Evolutionary conservation across 1,284 basidiomycete genomes (phyloP).

Genomic region (Xerocomus cyaneibrunnescens): DNA sequence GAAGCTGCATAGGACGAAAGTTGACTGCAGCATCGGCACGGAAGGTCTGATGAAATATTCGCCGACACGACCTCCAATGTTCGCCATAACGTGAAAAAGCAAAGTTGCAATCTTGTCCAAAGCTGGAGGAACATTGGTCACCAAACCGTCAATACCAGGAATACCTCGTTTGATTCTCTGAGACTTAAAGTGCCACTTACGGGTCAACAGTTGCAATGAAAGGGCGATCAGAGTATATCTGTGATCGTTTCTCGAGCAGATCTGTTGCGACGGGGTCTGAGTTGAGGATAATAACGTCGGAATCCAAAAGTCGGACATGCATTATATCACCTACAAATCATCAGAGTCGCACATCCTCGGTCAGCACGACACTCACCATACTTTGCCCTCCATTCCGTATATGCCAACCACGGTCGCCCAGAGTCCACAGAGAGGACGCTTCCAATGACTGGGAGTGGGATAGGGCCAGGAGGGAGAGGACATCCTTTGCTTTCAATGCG

Average conservation of each 20-base stretch:
- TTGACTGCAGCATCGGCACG: not conserved
- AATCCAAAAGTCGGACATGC: constrained; percentile 10
- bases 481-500: not conserved
- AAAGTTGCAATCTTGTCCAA: constrained; percentile 2
- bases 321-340: constrained; percentile 7
- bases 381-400: constrained; percentile 4
- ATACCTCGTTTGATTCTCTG: no score
- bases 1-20: constrained; percentile 10
- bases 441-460: constrained; percentile 13
- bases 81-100: not conserved
- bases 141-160: not conserved
- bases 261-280: not conserved
- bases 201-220: constrained; percentile 5
- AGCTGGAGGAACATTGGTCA: not conserved
- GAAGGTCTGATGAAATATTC: constrained; percentile 8
- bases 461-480: constrained; percentile 12
- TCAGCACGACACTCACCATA: constrained; percentile 8
- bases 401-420: constrained; percentile 9
- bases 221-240: constrained; percentile 16
- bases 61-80: not conserved
- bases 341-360: not conserved
- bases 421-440: constrained; percentile 6
- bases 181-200: not conserved
- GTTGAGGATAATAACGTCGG: constrained; percentile 12
- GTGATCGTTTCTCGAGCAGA: constrained; percentile 16